phyloP scores from a whole-genome alignment of 768 basidiomycete species.

The Naganishia antarctica region DNA sequence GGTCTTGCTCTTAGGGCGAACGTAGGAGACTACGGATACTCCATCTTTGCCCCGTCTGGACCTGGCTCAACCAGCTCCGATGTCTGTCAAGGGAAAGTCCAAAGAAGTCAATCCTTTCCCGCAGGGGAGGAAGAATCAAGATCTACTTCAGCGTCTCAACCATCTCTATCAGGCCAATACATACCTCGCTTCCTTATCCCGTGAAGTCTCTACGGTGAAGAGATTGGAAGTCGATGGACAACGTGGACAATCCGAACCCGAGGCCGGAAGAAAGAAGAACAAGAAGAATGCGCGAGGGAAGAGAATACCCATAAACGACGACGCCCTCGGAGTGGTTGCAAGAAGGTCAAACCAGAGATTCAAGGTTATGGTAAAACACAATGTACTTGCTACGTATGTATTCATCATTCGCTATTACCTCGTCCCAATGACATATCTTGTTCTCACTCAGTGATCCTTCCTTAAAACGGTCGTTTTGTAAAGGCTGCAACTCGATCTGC shows the following conservation, averaged over 20 bases:
- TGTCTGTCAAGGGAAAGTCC: constrained; percentile 57
- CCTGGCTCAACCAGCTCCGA: neutral
- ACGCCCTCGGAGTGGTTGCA: constrained; percentile 34
- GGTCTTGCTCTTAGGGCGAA: no score
- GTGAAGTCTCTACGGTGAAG: no score
- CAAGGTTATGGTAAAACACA: constrained; percentile 68
- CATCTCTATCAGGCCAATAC: constrained; percentile 78
- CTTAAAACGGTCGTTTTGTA: constrained; percentile 76
- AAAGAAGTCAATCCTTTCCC: constrained; percentile 59
- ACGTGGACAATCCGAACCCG: constrained; percentile 15
- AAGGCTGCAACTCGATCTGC: constrained; percentile 61
- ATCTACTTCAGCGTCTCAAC: constrained; percentile 75
- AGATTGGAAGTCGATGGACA: no score
- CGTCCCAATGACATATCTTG: neutral
- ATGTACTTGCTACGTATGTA: constrained; percentile 69
- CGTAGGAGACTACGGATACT: no score
- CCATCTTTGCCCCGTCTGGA: no score
- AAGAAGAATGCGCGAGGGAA: constrained; percentile 3
- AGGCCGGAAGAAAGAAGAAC: neutral
- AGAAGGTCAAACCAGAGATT: constrained; percentile 66
- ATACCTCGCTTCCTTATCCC: constrained; percentile 52
- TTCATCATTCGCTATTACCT: neutral
- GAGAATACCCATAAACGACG: constrained; percentile 36
- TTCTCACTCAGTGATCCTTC: constrained; percentile 62
- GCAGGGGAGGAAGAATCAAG: constrained; percentile 58